These are phyloP conservation scores for Croton setiger DNA, from an alignment of 441 rosid genomes.

Conservation along the genomic window DNA sequence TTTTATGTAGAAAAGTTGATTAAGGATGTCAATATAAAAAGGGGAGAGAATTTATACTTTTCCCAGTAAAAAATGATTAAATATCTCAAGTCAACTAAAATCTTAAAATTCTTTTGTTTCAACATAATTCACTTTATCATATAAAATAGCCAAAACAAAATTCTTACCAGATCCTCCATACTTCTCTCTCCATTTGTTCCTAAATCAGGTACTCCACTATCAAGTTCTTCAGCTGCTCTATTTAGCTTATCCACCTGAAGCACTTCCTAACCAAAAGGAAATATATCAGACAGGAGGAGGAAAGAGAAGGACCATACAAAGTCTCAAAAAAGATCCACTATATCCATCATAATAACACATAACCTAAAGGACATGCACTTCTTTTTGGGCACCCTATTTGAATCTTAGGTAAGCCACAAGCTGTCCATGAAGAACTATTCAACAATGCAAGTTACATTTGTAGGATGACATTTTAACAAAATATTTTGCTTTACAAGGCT, in stretches of 20 bases:
- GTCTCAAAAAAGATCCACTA: not conserved
- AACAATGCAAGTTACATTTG: not conserved
- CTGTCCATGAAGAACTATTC: too few species aligned
- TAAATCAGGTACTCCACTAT: not conserved
- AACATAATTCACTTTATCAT: not conserved
- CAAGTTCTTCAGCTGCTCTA: not conserved
- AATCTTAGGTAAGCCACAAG: too few species aligned
- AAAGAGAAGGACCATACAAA: not conserved
- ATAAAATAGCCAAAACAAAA: not conserved
- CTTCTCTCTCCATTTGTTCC: constrained; percentile 11
- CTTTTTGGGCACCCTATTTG: too few species aligned
- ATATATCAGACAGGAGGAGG: not conserved
- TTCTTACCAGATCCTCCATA: constrained; percentile 19
- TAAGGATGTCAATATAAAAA: too few species aligned
- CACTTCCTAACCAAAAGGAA: not conserved
- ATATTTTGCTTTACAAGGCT: too few species aligned
- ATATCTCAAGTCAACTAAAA: not conserved
- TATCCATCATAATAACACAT: not conserved
- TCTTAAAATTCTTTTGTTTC: too few species aligned
- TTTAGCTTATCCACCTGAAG: not conserved
- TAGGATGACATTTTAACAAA: not conserved
- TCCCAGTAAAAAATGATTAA: too few species aligned
- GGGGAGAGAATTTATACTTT: too few species aligned
- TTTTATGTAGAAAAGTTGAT: not conserved
- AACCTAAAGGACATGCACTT: not conserved